These are phyloP conservation scores for Venturia asperata DNA, from an alignment of 2,329 filamentous ascomycete species.

Conservation along the genomic window DNA sequence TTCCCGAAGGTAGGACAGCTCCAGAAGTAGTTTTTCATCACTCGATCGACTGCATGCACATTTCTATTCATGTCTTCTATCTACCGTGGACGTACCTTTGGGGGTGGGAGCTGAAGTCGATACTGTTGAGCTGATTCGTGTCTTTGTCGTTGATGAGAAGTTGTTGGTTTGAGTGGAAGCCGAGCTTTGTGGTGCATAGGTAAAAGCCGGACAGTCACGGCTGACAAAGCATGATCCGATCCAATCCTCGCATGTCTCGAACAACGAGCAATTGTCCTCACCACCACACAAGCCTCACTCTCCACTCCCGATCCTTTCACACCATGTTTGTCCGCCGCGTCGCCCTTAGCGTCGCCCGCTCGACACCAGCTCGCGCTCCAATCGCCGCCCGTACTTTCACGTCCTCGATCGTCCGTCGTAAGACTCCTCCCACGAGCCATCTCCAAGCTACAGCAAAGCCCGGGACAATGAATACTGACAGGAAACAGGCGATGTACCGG, in stretches of 20 bases:
- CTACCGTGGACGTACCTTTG: constrained; percentile 12
- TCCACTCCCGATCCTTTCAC: constrained; percentile 34
- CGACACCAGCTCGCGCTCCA: constrained; percentile 35
- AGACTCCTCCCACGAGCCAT: constrained; percentile 24
- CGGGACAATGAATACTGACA: constrained; percentile 9
- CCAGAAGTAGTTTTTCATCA: constrained; percentile 63
- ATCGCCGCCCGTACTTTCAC: constrained; percentile 41
- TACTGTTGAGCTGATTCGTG: neutral
- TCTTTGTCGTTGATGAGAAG: neutral
- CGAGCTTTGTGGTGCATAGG: neutral
- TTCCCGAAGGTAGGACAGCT: constrained; percentile 56
- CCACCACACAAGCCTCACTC: constrained; percentile 22
- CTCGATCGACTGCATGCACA: constrained; percentile 21
- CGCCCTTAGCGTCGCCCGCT: constrained; percentile 41
- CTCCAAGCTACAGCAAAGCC: constrained; percentile 12
- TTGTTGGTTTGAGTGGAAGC: neutral
- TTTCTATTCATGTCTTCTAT: constrained; percentile 2
- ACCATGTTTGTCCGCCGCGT: constrained; percentile 46
- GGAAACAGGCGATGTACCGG: neutral
- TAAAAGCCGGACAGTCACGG: neutral
- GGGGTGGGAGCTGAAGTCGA: neutral
- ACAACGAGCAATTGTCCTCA: constrained; percentile 1
- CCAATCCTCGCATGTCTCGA: neutral
- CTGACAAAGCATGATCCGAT: neutral
- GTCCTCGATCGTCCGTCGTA: constrained; percentile 40